phyloP scores from a whole-genome alignment of 139 green algal genomes.

The Coccomyxa sp. region DNA sequence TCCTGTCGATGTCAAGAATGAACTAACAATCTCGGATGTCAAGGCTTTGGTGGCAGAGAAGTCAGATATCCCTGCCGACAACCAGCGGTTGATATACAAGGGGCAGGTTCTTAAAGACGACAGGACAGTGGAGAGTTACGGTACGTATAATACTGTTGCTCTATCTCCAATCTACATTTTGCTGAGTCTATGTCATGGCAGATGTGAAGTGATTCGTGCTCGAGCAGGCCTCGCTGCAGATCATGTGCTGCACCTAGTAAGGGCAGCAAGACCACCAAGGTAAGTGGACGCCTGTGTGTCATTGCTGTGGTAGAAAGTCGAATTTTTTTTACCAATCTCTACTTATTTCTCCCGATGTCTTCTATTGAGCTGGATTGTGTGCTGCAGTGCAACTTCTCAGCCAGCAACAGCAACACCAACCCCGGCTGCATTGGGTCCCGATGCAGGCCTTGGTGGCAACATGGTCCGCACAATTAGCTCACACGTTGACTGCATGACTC shows the following conservation, averaged over 20 bases:
- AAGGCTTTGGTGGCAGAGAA: constrained; percentile 62
- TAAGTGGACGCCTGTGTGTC: background rate
- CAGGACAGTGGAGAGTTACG: constrained; percentile 71
- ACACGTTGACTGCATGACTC: no score
- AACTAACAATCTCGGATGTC: constrained; percentile 57
- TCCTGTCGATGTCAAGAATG: constrained; percentile 17
- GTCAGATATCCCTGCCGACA: constrained; percentile 22
- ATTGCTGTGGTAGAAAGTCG: background rate
- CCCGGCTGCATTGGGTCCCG: no score
- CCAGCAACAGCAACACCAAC: no score
- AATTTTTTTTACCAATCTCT: no score
- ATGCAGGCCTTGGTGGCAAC: no score
- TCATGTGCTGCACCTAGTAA: constrained; percentile 11
- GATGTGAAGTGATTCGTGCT: background rate
- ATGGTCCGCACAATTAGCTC: no score
- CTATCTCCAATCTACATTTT: background rate
- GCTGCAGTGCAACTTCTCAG: no score
- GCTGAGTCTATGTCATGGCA: background rate
- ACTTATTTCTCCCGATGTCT: no score
- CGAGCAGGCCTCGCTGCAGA: background rate
- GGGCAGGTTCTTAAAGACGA: constrained; percentile 83
- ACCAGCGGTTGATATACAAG: constrained; percentile 91
- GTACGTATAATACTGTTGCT: constrained; percentile 26
- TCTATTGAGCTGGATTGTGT: no score
- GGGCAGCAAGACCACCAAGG: background rate